Base-by-base conservation (phyloP, 345 rosid species). In the Citrus glauca region DNA sequence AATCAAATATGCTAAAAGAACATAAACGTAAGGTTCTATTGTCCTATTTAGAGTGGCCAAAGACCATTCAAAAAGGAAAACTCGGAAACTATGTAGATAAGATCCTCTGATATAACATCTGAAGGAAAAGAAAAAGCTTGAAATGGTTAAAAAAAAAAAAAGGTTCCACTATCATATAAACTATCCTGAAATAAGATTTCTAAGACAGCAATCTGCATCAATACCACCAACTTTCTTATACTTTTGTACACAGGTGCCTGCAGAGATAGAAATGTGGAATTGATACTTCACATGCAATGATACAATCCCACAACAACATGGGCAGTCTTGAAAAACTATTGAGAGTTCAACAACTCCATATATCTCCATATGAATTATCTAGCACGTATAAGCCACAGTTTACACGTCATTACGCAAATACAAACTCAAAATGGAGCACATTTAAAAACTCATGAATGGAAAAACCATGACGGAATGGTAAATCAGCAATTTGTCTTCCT, bases 401-500 rank as follows among this genome's bases (percentile, higher is more conserved):
- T 22, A 19, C 48, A 40, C 6, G n/a, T 50, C 40, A 70, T 30
- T 19, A 1, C 9, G 1, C 38, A 50, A 16, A 19, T 59, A 59
- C n/a, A 40, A 73, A 20, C n/a, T 73, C 33, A 38, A 73, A 38
- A 28, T 61, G 38, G 77, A 73, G 57, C 68, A 73, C 68, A 25
- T 50, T 61, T 45, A 73, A 22, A 38, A 37, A 25, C 7, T 73
- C 13, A 19, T 16, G 9, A 28, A 61, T 60, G 16, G 22, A 17
- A 73, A 60, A 61, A 25, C 42, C 59, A 61, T 17, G 17, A 27
- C n/a, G 2, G 19, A 24, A 62, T 24, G 19, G 33, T 30, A 42
- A 71, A 33, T 14, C 28, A 55, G 57, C 25, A 38, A 10, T 9
- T 22, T 19, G 16, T 50, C 5, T 55, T 40, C 64, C 45, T 61